A percentile compares a stretch with the other conserved stretches of the same genome.
Conservation (phyloP, 2,329 filamentous ascomycete genomes). For the Colletotrichum chrysophilum region DNA sequence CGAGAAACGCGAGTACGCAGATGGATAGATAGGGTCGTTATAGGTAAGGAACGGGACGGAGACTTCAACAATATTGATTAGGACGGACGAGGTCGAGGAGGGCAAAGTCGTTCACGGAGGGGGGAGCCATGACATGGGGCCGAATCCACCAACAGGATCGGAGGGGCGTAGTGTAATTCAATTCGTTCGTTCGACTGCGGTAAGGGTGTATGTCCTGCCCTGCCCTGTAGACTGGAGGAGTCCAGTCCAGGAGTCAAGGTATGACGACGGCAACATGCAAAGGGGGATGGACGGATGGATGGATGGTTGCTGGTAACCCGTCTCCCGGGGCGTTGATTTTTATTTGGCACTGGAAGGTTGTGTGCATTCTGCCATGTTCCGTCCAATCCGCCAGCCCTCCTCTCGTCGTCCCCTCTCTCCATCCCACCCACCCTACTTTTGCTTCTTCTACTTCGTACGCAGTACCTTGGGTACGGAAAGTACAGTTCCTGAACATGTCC, state of each 20-base stretch:
- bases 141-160: neutral
- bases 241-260: neutral
- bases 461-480: neutral
- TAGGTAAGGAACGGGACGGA: neutral
- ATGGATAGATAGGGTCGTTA: neutral
- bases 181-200: neutral
- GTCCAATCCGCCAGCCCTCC: neutral
- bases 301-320: neutral
- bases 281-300: neutral
- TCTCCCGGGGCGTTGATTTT: neutral
- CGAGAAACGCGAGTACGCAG: neutral
- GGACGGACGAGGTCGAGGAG: neutral
- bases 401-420: neutral
- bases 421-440: neutral
- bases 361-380: neutral
- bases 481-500: neutral
- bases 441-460: neutral
- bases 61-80: neutral
- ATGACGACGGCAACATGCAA: conserved; percentile 15
- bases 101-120: neutral
- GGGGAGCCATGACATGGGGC: neutral
- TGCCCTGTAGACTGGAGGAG: neutral
- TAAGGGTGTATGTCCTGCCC: neutral
- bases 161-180: neutral
- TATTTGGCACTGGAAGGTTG: neutral